Evolutionary conservation across 331 rosid species (phyloP), one percentile per base, ranked within the genome.

Genomic region (Acacia concinna): DNA sequence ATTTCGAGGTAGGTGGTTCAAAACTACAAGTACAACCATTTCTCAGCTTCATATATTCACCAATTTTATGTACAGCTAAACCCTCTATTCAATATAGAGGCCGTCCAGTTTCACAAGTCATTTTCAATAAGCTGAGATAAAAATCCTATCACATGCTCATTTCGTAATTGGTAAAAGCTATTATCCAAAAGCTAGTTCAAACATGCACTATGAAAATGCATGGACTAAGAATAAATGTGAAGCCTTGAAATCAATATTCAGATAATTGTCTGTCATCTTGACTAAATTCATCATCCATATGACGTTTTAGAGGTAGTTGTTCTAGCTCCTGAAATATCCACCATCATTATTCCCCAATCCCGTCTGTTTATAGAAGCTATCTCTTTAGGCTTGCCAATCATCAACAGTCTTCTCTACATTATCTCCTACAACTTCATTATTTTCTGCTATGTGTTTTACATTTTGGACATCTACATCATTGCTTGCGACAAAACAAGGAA

Each of bases 311-410:
- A 17, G 84, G 85, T 21, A 77, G 74, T 70, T 35, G 91, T 73
- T 71, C 86, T 49, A 86, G 76, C 65, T 56, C 87, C 77, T 76
- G 82, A 2, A n/a, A n/a, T n/a, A n/a, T n/a, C 27, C 86, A 72
- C 30, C 60, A 9, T 72, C 86, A 27, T 81, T 82, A 20, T 76
- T 78, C 62, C 30, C 65, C 34, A 81, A 47, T 59, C 97, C 94
- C 14, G 89, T 90, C 71, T 88, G 92, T 69, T 77, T 73, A 81
- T 74, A 81, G 68, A 94, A 88, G 40, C 54, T 69, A 68, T 85
- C 87, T 79, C 79, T 87, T 81, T 91, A 88, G 66, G n/a, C 82
- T 37, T 62, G 74, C 99, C 99, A 91, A 20, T 91, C 87, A 79
- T 84, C 73, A 0, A 46, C 74, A 73, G 86, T 83, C 91, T 87